Evolutionary conservation across 306 rosid genomes (phyloP), one percentile per base, ranked within the genome.

Genomic region (Gillenia trifoliata): DNA sequence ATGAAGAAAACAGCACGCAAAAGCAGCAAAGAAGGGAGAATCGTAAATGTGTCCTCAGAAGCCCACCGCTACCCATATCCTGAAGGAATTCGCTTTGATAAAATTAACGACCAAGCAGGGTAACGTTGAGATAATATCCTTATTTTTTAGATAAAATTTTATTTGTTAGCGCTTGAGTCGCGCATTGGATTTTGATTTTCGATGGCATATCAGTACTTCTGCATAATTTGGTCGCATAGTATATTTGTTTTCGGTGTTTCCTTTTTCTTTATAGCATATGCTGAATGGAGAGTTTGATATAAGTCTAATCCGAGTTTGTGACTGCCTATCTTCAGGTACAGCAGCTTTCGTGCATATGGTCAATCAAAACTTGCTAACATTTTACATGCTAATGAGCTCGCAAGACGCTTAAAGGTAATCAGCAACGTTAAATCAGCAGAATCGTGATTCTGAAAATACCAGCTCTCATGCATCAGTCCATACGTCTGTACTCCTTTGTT

Each of bases 301-400:
- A 31, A 57, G 36, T 45, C 29, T 68, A 13, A 9, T 52, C 67
- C 26, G 28, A 62, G 70, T 20, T 57, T 33, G 38, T 16, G 49
- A 36, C 36, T 54, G 57, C 43, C 68, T 20, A 34, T 61, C 57
- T 77, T 75, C 87, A 93, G 98, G 81, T 93, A 90, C 84, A 80
- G 17, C 68, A 86, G 82, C 38, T 77, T 84, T 73, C 55, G 73
- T 38, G 99, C 99, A 56, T 94, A 94, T 75, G 98, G 98, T 76
- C 98, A 92, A 61, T 90, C 99, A 59, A 94, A 94, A 88, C 90
- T 94, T 68, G 92, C 96, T 54, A 94, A 94, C 74, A 62, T 92
- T 71, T 85, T 94, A 82, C 97, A 92, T 76, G 91, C 96, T 64
- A 94, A 90, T 43, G 95, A 94, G 83, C 96, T 94, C 60, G 17